Conservation (phyloP, 2,329 filamentous ascomycete species). For the Colletotrichum theobromicola region DNA sequence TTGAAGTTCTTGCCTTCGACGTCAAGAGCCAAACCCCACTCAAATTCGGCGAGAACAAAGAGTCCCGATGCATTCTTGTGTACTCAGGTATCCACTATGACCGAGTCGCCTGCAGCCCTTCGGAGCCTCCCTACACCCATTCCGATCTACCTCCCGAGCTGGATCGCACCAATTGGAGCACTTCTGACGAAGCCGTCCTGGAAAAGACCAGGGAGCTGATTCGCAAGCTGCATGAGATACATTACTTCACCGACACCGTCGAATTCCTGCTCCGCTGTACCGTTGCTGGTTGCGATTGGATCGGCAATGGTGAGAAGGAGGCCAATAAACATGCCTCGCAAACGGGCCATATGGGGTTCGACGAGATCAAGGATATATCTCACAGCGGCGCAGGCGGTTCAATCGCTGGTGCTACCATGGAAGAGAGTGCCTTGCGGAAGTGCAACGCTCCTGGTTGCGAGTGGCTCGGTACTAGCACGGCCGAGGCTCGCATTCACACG, state of each 20-base stretch:
- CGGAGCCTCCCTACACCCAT: slow-evolving; percentile 58
- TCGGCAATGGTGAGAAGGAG: slow-evolving; percentile 69
- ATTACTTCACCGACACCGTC: slow-evolving; percentile 90
- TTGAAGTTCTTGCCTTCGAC: slow-evolving; percentile 86
- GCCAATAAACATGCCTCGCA: slow-evolving; percentile 66
- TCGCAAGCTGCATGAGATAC: slow-evolving; percentile 66
- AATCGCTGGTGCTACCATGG: not conserved
- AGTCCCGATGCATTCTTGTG: slow-evolving; percentile 77
- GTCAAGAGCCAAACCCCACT: slow-evolving; percentile 53
- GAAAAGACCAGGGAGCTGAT: slow-evolving; percentile 70
- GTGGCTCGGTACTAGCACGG: slow-evolving; percentile 70
- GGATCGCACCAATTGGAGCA: slow-evolving; percentile 69
- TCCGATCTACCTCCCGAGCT: slow-evolving; percentile 71
- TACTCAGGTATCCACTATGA: slow-evolving; percentile 97
- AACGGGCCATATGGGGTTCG: slow-evolving; percentile 66
- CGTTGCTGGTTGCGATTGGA: slow-evolving; percentile 64
- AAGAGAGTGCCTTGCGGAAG: slow-evolving; percentile 69
- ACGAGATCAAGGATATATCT: slow-evolving; percentile 69
- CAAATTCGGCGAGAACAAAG: slow-evolving; percentile 77
- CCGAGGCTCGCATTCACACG: slow-evolving; percentile 62
- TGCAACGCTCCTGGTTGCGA: slow-evolving; percentile 71
- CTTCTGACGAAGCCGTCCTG: slow-evolving; percentile 69
- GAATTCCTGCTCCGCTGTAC: slow-evolving; percentile 82
- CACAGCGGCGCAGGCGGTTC: slow-evolving; percentile 30
- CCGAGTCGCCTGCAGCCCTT: slow-evolving; percentile 77